Evolutionary conservation across 106 monocot species (phyloP).

Genomic region (Apostasia ramifera): DNA sequence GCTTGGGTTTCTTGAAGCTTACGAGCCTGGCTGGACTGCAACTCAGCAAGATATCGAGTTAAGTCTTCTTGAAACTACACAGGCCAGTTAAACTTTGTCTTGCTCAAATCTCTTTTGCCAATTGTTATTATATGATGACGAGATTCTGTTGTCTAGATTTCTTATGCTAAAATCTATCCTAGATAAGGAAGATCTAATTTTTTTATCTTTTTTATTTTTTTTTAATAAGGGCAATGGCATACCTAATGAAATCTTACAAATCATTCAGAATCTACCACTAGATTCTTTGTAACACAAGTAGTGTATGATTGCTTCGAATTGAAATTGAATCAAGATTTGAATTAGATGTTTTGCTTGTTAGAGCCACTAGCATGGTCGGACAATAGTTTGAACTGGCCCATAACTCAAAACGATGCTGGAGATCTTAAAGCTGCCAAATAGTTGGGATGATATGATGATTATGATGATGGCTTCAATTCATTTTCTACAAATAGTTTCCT

Average conservation of each 20-base stretch:
- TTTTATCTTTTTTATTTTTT: background rate
- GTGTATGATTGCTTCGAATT: too few relatives aligned
- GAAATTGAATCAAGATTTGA: too few relatives aligned
- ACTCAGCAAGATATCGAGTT: conserved; percentile 91
- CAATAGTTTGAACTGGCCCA: too few relatives aligned
- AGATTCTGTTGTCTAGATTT: background rate
- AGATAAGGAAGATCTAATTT: background rate
- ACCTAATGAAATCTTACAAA: background rate
- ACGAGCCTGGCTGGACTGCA: conserved; percentile 89
- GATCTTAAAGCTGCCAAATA: too few relatives aligned
- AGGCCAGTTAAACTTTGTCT: conserved; percentile 18
- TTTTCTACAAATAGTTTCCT: too few relatives aligned
- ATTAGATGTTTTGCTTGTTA: too few relatives aligned
- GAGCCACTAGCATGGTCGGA: too few relatives aligned
- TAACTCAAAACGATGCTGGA: too few relatives aligned
- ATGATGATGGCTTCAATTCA: too few relatives aligned
- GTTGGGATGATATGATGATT: too few relatives aligned
- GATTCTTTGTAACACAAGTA: too few relatives aligned
- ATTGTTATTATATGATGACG: background rate
- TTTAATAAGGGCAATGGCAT: too few relatives aligned
- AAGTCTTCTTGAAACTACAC: conserved; percentile 39
- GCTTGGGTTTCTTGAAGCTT: conserved; percentile 89
- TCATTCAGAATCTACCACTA: background rate
- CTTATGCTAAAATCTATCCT: background rate
- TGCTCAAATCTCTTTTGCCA: background rate